Conservation (phyloP, 2,329 filamentous ascomycete genomes). For the Trichoderma semiorbis region DNA sequence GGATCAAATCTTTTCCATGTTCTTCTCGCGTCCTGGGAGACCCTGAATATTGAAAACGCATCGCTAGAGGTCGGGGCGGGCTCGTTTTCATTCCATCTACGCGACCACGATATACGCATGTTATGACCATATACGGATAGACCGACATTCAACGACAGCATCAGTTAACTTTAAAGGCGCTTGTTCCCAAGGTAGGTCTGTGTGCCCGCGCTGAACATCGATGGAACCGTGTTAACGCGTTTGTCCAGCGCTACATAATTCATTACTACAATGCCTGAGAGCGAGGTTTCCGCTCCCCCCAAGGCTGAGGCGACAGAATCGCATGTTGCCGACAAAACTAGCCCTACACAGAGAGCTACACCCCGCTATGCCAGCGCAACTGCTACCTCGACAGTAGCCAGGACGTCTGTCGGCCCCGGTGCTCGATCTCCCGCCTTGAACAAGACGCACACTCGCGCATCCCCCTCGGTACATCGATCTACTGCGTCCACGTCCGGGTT, state of each 20-base stretch:
- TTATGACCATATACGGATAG: background rate
- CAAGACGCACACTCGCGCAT: slow-evolving; percentile 49
- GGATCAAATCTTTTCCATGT: background rate
- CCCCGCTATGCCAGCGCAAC: slow-evolving; percentile 10
- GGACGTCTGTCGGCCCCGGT: slow-evolving; percentile 21
- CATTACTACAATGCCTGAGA: background rate
- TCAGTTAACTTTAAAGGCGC: background rate
- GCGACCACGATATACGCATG: slow-evolving; percentile 5
- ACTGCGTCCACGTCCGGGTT: slow-evolving; percentile 36
- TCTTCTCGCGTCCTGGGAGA: background rate
- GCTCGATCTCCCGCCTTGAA: slow-evolving; percentile 40
- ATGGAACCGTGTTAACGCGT: background rate
- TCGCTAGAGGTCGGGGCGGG: background rate
- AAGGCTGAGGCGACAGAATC: background rate
- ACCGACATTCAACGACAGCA: background rate
- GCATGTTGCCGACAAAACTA: background rate
- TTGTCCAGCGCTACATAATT: background rate
- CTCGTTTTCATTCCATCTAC: background rate
- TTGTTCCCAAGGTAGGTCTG: background rate
- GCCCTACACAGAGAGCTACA: background rate
- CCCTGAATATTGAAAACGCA: background rate
- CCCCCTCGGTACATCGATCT: slow-evolving; percentile 34
- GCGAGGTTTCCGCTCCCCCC: background rate
- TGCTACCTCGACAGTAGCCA: slow-evolving; percentile 23
- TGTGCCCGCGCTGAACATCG: background rate